Base-by-base conservation (phyloP, 345 rosid genomes). In the Corchorus capsularis region DNA sequence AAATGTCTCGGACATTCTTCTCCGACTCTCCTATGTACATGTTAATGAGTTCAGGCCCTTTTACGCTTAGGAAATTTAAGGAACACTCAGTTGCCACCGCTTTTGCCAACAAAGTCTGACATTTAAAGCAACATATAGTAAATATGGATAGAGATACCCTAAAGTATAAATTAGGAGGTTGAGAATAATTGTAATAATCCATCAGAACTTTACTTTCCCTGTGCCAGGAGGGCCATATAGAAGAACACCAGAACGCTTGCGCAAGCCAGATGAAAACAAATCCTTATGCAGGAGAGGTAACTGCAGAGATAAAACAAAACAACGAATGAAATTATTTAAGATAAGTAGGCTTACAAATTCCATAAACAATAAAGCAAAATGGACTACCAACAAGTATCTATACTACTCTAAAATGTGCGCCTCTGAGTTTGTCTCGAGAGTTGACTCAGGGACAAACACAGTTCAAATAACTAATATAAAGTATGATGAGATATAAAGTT, bases 21-120 rank as follows among this genome's bases (percentile, higher is more conserved):
- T 96, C 98, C 17, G 99, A 96, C 74, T 96, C 99, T 81, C 99
- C 99, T 59, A 96, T 96, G 85, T 96, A 93, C 98, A 96, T 96
- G 88, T 96, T 96, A 82, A 96, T 96, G 79, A 96, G 83, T 79
- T 96, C 99, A 73, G 99, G 99, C 52, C 98, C 99, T 85, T 95
- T 95, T 39, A 95, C 98, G 12, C 99, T 95, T 22, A 95, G 91
- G 83, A 95, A 95, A 79, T 95, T 95, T 60, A 95, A 83, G 79
- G 99, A 93, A 76, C 98, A 95, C 77, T 95, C 99, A 73, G 98
- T 95, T 35, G 99, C 99, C 82, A 95, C 99, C 80, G 98, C 99
- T 88, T 95, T 95, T 69, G 99, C 99, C 80, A 95, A 81, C 75
- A 93, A 85, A 75, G 99, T 95, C 98, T 93, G 88, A 20, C 76